Evolutionary conservation across 306 rosid genomes (phyloP).

Genomic region (Crotalaria pallida): DNA sequence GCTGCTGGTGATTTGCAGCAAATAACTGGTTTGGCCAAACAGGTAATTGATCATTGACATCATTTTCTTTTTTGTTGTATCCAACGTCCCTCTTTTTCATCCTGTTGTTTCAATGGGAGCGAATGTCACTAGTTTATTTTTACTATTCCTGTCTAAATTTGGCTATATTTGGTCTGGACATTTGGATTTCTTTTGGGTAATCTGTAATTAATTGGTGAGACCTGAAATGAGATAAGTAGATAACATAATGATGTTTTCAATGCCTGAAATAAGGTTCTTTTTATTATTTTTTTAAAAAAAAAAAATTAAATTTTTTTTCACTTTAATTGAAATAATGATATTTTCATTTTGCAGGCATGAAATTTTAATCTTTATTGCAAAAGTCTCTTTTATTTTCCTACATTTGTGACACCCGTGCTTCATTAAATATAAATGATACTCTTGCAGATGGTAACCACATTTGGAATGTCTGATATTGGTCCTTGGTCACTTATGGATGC

Average conservation of each 20-base stretch:
- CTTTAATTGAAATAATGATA: background rate
- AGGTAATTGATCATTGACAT: constrained; percentile 41
- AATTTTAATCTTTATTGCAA: background rate
- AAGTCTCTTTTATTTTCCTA: background rate
- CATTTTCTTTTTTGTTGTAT: background rate
- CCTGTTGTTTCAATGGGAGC: background rate
- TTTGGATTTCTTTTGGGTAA: background rate
- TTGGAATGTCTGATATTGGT: constrained; percentile 97
- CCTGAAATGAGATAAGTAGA: background rate
- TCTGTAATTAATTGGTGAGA: background rate
- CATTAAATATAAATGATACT: constrained; percentile 12
- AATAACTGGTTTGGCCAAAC: constrained; percentile 90
- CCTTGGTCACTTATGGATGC: constrained; percentile 97
- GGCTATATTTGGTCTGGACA: background rate
- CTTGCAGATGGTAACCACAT: constrained; percentile 86
- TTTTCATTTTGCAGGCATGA: background rate
- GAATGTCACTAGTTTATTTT: background rate
- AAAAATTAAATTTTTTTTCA: too few relatives aligned
- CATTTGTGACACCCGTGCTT: background rate
- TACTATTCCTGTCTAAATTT: background rate
- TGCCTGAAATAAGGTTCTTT: background rate
- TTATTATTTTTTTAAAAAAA: too few relatives aligned
- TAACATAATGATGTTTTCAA: background rate
- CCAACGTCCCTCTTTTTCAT: background rate
- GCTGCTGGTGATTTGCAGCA: constrained; percentile 98